Evolutionary conservation across 345 rosid genomes (phyloP).

Genomic region (Populus alba): DNA sequence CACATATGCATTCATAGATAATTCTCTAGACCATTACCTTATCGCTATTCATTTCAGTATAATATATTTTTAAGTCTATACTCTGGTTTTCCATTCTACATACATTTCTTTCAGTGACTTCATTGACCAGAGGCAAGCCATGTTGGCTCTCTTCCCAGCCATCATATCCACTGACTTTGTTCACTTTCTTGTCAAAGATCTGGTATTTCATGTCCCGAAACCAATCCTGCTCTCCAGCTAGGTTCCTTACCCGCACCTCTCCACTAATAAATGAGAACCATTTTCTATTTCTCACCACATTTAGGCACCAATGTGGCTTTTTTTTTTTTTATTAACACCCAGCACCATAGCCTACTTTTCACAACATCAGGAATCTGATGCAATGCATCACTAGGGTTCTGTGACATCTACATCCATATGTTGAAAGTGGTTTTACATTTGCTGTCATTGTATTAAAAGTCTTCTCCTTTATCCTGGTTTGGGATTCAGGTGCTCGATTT

Average conservation of each 20-base stretch:
- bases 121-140: background rate
- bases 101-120: no score
- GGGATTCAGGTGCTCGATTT: background rate
- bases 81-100: background rate
- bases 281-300: background rate
- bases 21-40: background rate
- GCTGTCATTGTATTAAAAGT: background rate
- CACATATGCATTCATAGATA: background rate
- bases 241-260: background rate
- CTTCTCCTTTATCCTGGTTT: background rate
- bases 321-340: background rate
- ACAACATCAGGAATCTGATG: background rate
- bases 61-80: background rate
- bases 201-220: background rate
- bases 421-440: background rate
- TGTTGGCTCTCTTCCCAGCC: background rate
- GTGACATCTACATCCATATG: background rate
- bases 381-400: background rate
- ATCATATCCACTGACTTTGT: background rate
- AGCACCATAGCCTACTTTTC: background rate
- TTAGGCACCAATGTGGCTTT: background rate
- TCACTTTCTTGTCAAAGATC: background rate
- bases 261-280: background rate
- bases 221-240: background rate
- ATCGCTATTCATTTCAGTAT: background rate